Percentiles rank a stretch among this genome's conserved stretches.
Evolutionary conservation across 495 filamentous ascomycete genomes (phyloP).

Genomic region (Penicillium silybi): DNA sequence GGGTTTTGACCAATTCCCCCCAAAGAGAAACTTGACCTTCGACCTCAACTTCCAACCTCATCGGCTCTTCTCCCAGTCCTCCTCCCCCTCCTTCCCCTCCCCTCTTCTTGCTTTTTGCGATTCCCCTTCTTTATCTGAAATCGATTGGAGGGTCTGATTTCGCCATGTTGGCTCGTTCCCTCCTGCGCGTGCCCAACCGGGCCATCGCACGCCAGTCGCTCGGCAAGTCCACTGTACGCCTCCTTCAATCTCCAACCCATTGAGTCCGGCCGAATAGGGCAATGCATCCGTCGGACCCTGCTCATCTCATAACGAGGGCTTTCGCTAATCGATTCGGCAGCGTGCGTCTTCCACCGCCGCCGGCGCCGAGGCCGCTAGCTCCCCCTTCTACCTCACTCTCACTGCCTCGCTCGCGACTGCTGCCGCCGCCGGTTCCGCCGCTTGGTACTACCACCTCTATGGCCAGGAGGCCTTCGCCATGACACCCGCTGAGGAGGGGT

Average conservation of each 20-base stretch:
- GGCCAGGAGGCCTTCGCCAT: conserved; percentile 80
- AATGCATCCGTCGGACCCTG: conserved; percentile 25
- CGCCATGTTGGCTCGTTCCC: conserved; percentile 82
- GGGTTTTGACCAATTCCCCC: conserved; percentile 41
- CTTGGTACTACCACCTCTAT: conserved; percentile 95
- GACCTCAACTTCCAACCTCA: conserved; percentile 38
- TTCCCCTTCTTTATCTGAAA: conserved; percentile 28
- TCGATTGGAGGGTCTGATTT: conserved; percentile 42
- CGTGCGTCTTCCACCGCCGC: conserved; percentile 47
- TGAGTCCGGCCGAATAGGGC: conserved; percentile 24
- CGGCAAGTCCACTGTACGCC: conserved; percentile 49
- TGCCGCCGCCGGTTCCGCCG: conserved; percentile 79
- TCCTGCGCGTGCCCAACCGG: conserved; percentile 74
- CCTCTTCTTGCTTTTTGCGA: conserved; percentile 29
- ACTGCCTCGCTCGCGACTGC: conserved; percentile 79
- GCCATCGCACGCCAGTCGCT: conserved; percentile 56
- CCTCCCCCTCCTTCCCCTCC: conserved; percentile 22
- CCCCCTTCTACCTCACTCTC: conserved; percentile 63
- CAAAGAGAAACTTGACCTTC: conserved; percentile 41
- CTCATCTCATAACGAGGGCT: not conserved
- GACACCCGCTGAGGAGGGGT: conserved; percentile 98
- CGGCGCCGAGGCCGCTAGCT: conserved; percentile 47
- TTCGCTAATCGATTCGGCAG: conserved; percentile 29
- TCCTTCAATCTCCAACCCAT: conserved; percentile 26
- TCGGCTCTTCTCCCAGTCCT: conserved; percentile 35